Conservation (phyloP, 202 grass and related monocot genomes). For the Saccharum hybrid region DNA sequence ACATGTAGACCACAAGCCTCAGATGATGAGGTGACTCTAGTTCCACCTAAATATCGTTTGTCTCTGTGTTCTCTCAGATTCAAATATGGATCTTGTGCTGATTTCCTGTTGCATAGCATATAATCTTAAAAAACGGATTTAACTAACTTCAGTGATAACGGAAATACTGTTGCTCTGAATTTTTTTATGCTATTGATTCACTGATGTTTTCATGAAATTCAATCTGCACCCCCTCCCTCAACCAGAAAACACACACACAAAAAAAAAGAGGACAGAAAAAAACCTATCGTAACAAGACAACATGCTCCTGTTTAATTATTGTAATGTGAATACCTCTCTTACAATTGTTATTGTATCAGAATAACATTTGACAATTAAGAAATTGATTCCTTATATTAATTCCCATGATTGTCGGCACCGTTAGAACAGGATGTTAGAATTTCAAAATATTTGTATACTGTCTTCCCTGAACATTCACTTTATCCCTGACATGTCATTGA, state of each 20-base stretch:
- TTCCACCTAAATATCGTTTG: slow-evolving; percentile 23
- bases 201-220: background rate
- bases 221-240: background rate
- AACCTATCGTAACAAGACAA: background rate
- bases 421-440: background rate
- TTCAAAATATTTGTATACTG: slow-evolving; percentile 3
- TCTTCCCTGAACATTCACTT: background rate
- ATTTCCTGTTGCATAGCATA: too few species aligned
- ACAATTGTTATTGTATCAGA: background rate
- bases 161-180: too few species aligned
- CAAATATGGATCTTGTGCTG: background rate
- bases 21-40: slow-evolving; percentile 50
- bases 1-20: slow-evolving; percentile 48
- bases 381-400: background rate
- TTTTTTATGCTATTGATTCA: too few species aligned
- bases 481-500: slow-evolving; percentile 6
- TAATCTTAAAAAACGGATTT: too few species aligned
- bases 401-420: background rate
- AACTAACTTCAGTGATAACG: too few species aligned
- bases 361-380: slow-evolving; percentile 6
- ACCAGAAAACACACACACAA: background rate
- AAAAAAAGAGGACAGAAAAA: background rate
- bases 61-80: background rate
- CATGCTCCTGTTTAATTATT: background rate
- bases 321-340: background rate